Evolutionary conservation across 2,329 filamentous ascomycete species (phyloP).

Genomic region (Apiospora rasikravindrae): DNA sequence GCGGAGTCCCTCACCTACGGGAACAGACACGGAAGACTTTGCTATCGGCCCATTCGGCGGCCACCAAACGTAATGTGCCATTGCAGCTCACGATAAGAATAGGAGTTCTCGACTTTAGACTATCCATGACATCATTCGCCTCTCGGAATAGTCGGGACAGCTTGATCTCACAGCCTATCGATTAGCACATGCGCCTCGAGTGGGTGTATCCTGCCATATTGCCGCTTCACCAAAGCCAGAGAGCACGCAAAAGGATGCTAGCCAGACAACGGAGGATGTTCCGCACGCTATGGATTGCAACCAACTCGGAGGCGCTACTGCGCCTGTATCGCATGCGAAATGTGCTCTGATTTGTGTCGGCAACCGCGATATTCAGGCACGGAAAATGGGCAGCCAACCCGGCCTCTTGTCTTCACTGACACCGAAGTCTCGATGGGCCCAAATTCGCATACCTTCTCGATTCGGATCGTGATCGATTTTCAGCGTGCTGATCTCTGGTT

Average conservation of each 20-base stretch:
- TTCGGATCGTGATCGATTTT: neutral
- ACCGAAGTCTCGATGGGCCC: neutral
- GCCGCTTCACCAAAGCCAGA: constrained; percentile 13
- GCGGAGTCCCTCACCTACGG: neutral
- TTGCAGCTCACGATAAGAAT: neutral
- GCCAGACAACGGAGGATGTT: neutral
- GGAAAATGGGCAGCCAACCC: neutral
- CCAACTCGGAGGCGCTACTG: neutral
- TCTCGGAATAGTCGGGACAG: neutral
- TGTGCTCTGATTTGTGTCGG: neutral
- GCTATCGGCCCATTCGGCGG: neutral
- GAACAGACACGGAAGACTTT: no score
- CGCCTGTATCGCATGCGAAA: neutral
- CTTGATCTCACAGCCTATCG: constrained; percentile 4
- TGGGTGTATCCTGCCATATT: neutral
- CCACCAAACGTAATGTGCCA: neutral
- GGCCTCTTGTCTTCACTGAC: neutral
- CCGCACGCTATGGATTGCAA: constrained; percentile 3
- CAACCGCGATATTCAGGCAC: constrained; percentile 10
- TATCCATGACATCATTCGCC: constrained; percentile 18
- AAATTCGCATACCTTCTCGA: constrained; percentile 7
- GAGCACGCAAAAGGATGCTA: no score
- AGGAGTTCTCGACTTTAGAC: neutral
- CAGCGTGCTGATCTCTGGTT: constrained; percentile 19
- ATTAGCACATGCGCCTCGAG: constrained; percentile 14